These are phyloP conservation scores for Flagelloscypha sp. DNA, from an alignment of 768 basidiomycete genomes.

Conservation along the genomic window DNA sequence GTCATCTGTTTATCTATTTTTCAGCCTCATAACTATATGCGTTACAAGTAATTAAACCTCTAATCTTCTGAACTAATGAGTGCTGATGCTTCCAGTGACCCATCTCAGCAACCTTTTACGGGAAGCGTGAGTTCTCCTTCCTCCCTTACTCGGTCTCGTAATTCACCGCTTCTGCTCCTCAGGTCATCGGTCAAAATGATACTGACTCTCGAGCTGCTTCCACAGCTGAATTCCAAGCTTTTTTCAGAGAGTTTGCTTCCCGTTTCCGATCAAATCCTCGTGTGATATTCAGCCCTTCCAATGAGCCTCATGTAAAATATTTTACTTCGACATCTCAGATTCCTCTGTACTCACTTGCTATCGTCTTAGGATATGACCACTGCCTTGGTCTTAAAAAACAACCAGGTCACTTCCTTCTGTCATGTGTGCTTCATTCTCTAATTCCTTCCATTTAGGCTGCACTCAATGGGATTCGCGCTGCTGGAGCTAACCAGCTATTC, in stretches of 20 bases:
- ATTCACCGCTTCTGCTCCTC: background rate
- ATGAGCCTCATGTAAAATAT: constrained; percentile 40
- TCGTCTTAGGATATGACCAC: too few relatives aligned
- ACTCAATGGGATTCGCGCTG: constrained; percentile 32
- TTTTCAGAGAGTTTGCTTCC: constrained; percentile 33
- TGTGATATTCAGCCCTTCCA: constrained; percentile 40
- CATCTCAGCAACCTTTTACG: constrained; percentile 33
- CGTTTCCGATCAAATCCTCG: constrained; percentile 32
- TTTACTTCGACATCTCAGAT: constrained; percentile 16
- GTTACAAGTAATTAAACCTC: constrained; percentile 31
- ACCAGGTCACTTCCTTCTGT: too few relatives aligned
- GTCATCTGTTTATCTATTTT: too few relatives aligned
- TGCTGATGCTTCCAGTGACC: constrained; percentile 23
- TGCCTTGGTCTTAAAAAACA: constrained; percentile 30
- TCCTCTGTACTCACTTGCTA: constrained; percentile 7
- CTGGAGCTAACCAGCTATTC: constrained; percentile 34
- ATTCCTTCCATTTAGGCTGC: too few relatives aligned
- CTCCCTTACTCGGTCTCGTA: background rate
- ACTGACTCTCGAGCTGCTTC: constrained; percentile 37
- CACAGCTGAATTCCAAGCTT: constrained; percentile 32
- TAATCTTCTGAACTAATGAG: background rate
- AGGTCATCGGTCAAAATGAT: constrained; percentile 39
- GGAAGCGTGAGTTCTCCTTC: constrained; percentile 27
- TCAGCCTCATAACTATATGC: constrained; percentile 44
- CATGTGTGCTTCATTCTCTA: too few relatives aligned